Conservation (phyloP, 805 yeast species). For the Nakazawaea wyomingensis region DNA sequence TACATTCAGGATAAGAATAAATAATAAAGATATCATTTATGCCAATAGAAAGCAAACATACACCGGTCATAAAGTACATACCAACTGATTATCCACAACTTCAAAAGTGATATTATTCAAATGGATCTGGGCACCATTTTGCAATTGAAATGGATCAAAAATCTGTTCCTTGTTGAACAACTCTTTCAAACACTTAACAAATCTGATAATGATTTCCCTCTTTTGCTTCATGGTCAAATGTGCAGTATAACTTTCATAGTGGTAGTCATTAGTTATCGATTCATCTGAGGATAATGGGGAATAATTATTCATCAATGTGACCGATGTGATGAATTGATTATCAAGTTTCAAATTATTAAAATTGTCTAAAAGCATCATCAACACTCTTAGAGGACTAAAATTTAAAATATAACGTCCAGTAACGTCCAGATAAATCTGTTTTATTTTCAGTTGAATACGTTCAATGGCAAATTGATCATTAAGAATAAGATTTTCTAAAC, state of each 20-base stretch:
- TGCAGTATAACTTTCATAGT: neutral
- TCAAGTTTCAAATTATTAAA: neutral
- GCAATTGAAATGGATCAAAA: neutral
- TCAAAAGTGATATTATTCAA: neutral
- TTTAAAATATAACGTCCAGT: neutral
- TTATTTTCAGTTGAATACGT: neutral
- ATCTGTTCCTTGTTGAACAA: neutral
- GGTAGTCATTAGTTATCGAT: neutral
- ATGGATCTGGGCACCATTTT: neutral
- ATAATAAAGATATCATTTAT: too few species aligned
- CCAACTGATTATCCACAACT: neutral
- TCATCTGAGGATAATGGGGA: neutral
- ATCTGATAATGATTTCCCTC: neutral
- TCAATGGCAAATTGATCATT: neutral
- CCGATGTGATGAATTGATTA: neutral
- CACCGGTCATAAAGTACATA: neutral
- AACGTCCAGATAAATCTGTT: constrained; percentile 1
- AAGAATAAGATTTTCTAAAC: neutral
- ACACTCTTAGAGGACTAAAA: neutral
- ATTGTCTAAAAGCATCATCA: neutral
- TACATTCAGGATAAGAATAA: too few species aligned
- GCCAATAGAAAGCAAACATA: too few species aligned
- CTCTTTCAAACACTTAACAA: neutral
- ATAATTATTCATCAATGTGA: neutral
- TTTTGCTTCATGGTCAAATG: neutral